Percentiles rank a stretch among this genome's conserved stretches.
Conservation (phyloP, 352 stramenopile genomes). For the Peronospora belbahrii region DNA sequence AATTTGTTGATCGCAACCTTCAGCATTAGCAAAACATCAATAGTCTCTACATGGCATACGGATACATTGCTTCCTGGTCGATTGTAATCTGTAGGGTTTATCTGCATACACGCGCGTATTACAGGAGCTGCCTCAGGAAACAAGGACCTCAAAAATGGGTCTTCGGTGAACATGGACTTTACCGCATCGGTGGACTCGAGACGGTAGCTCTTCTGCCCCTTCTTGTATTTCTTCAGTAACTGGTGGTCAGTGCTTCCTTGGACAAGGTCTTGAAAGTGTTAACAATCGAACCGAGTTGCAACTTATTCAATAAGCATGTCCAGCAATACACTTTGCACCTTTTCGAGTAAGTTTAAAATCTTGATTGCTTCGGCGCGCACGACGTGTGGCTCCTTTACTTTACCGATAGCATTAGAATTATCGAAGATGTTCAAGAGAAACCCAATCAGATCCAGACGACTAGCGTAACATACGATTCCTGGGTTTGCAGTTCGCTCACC, state of each 20-base stretch:
- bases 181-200: slow-evolving; percentile 42
- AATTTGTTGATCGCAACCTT: background rate
- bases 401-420: slow-evolving; percentile 41
- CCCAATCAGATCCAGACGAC: slow-evolving; percentile 56
- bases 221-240: slow-evolving; percentile 86
- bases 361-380: slow-evolving; percentile 65
- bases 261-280: slow-evolving; percentile 36
- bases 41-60: background rate
- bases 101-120: slow-evolving; percentile 42
- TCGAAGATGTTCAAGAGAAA: slow-evolving; percentile 76
- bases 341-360: slow-evolving; percentile 74
- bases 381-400: slow-evolving; percentile 52
- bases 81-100: slow-evolving; percentile 19
- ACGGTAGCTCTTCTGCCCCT: slow-evolving; percentile 80
- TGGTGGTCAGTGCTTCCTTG: slow-evolving; percentile 66
- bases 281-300: background rate
- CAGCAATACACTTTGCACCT: slow-evolving; percentile 24
- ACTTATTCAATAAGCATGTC: background rate
- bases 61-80: background rate
- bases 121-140: slow-evolving; percentile 48
- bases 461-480: slow-evolving; percentile 70
- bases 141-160: slow-evolving; percentile 61
- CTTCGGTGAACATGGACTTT: slow-evolving; percentile 40
- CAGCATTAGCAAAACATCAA: background rate
- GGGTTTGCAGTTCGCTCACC: slow-evolving; percentile 45